Conservation (phyloP, 495 filamentous ascomycete genomes). For the Friedmanniomyces simplex region DNA sequence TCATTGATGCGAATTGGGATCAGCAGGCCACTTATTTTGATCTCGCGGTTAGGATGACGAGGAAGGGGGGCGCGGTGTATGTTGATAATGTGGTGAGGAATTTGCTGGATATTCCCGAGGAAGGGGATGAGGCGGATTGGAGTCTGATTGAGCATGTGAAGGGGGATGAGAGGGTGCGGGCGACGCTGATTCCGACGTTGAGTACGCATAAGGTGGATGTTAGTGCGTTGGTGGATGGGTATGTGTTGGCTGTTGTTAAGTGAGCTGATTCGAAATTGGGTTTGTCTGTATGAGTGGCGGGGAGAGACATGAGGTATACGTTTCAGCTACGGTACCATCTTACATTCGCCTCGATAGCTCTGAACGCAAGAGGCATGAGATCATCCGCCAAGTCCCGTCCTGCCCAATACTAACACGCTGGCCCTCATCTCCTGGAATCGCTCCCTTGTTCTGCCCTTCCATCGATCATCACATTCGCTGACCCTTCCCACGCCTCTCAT, state of each 20-base stretch:
- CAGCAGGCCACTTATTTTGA: constrained; percentile 42
- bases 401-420: too few species aligned
- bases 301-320: too few species aligned
- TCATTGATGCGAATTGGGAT: constrained; percentile 43
- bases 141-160: constrained; percentile 36
- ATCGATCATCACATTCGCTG: background rate
- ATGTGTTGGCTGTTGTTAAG: constrained; percentile 15
- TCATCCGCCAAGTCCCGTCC: too few species aligned
- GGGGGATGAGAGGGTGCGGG: constrained; percentile 37
- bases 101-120: constrained; percentile 23
- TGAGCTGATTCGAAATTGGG: too few species aligned
- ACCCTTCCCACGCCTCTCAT: background rate
- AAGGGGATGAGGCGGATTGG: background rate
- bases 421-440: too few species aligned
- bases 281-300: too few species aligned
- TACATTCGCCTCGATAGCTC: too few species aligned
- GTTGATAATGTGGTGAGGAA: constrained; percentile 42
- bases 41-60: constrained; percentile 34
- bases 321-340: too few species aligned
- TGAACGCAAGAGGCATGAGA: too few species aligned
- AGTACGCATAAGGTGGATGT: constrained; percentile 14
- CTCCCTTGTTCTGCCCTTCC: background rate
- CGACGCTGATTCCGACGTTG: constrained; percentile 41
- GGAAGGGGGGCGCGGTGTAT: constrained; percentile 31
- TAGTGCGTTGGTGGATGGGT: constrained; percentile 17